These are phyloP conservation scores for Neofusicoccum parvum DNA, from an alignment of 2,329 filamentous ascomycete species.

Conservation along the genomic window DNA sequence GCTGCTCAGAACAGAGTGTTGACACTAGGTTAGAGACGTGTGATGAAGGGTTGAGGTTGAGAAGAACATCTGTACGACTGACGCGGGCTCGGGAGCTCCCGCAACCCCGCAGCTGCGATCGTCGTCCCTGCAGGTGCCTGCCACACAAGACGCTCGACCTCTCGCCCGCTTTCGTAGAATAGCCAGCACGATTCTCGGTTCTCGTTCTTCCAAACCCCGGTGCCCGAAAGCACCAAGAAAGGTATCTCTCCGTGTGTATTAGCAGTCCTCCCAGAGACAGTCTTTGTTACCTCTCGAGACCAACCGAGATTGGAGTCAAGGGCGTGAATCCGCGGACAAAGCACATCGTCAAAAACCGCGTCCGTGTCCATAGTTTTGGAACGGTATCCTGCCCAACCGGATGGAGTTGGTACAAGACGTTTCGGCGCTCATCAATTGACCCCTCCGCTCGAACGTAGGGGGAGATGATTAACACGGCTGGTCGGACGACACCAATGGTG, in stretches of 20 bases:
- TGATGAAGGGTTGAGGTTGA: background rate
- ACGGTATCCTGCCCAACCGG: slow-evolving; percentile 27
- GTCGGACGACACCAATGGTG: slow-evolving; percentile 56
- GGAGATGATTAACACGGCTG: slow-evolving; percentile 69
- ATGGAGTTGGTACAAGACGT: slow-evolving; percentile 32
- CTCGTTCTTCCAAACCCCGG: slow-evolving; percentile 23
- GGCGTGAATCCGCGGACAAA: slow-evolving; percentile 73
- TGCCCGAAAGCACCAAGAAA: slow-evolving; percentile 25
- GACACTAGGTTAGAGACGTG: background rate
- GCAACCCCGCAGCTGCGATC: slow-evolving; percentile 12
- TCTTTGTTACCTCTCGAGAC: slow-evolving; percentile 86
- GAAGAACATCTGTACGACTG: slow-evolving; percentile 9
- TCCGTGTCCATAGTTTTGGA: slow-evolving; percentile 48
- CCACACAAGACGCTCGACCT: slow-evolving; percentile 23
- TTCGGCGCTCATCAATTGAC: slow-evolving; percentile 62
- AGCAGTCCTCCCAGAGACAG: slow-evolving; percentile 86
- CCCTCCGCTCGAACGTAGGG: slow-evolving; percentile 52
- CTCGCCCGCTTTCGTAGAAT: slow-evolving; percentile 34
- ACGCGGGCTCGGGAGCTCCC: slow-evolving; percentile 14
- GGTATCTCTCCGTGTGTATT: slow-evolving; percentile 71
- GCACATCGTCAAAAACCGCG: slow-evolving; percentile 93
- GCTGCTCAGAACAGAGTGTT: slow-evolving; percentile 5
- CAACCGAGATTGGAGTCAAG: slow-evolving; percentile 57
- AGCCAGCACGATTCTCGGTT: slow-evolving; percentile 23
- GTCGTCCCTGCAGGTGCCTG: background rate